Evolutionary conservation across 2,329 filamentous ascomycete genomes (phyloP).

Genomic region (Coleophoma crateriformis): DNA sequence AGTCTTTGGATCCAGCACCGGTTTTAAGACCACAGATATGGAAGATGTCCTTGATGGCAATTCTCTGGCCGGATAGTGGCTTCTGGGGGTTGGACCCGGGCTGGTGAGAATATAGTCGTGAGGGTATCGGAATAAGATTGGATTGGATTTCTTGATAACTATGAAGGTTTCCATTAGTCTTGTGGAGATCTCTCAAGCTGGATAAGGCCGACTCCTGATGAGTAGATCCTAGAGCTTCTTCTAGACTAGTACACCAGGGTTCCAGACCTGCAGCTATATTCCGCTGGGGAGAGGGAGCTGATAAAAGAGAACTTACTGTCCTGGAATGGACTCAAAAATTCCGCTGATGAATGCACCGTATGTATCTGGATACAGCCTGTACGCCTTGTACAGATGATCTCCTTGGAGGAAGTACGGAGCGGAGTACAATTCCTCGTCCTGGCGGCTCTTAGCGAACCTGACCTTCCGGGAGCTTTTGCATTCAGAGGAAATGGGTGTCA

Average conservation of each 20-base stretch:
- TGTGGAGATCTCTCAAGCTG: neutral
- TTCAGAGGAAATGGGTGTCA: neutral
- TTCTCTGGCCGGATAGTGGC: slow-evolving; percentile 52
- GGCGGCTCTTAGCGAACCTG: neutral
- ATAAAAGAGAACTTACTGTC: neutral
- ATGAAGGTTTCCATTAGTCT: neutral
- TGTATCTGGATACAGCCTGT: slow-evolving; percentile 7
- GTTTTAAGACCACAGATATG: slow-evolving; percentile 50
- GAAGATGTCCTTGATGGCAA: slow-evolving; percentile 59
- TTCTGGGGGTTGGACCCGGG: slow-evolving; percentile 36
- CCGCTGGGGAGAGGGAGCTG: neutral
- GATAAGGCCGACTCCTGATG: neutral
- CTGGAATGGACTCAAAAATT: neutral
- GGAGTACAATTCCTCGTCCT: neutral
- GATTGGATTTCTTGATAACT: slow-evolving; percentile 9
- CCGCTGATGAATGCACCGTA: slow-evolving; percentile 9
- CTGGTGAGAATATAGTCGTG: slow-evolving; percentile 44
- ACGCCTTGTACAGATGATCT: slow-evolving; percentile 2
- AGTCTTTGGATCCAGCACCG: slow-evolving; percentile 50
- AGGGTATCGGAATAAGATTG: slow-evolving; percentile 46
- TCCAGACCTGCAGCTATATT: no score
- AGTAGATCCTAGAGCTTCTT: neutral
- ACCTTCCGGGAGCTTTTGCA: neutral
- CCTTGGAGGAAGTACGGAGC: slow-evolving; percentile 9
- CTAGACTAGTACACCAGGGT: no score